Evolutionary conservation across 1,284 basidiomycete genomes (phyloP), one percentile per base, ranked within the genome.

Genomic region (Somion occarium): DNA sequence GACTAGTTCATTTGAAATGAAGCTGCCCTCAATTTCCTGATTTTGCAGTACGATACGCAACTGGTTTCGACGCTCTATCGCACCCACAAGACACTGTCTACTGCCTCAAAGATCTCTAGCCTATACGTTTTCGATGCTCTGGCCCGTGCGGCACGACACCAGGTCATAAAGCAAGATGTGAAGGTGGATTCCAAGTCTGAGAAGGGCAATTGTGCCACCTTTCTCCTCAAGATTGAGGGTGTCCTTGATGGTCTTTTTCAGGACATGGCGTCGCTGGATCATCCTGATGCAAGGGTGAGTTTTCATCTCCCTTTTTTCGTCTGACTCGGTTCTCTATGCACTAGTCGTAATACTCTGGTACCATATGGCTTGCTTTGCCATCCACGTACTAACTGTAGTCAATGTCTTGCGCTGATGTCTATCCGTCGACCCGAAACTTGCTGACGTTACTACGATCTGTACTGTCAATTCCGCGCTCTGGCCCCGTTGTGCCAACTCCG

Each of bases 71-170:
- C 83, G 48, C 76, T 97, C 38, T 93, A 89, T 67, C 85, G 88
- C 49, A 86, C 86, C 12, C 93, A 96, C 73, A 89, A 87, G 65
- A 80, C 82, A 9, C 74, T 95, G 24, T 72, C 82, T 2, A 67
- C 79, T 9, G 64, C 76, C 18, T 70, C 76, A 56, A 93, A 96
- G 64, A 80, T 93, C 54, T 83, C 81, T 44, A 91, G 89, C 69
- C 74, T 97, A 51, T 97, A 97, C 69, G 83, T 87, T 41, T 91
- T 97, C 65, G 93, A 97, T 69, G 89, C 93, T 15, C 76, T 97
- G 54, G 81, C 90, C 42, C 83, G 93, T 51, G 91, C 87, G 15
- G 91, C 91, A n/a, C 78, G 82, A 55, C 73, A 74, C 56, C 76
- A 82, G 49, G 81, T 74, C 39, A 82, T 73, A 63, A 92, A 91